phyloP scores from a whole-genome alignment of 257 asterid genomes.

The Solanum medicagineum region DNA sequence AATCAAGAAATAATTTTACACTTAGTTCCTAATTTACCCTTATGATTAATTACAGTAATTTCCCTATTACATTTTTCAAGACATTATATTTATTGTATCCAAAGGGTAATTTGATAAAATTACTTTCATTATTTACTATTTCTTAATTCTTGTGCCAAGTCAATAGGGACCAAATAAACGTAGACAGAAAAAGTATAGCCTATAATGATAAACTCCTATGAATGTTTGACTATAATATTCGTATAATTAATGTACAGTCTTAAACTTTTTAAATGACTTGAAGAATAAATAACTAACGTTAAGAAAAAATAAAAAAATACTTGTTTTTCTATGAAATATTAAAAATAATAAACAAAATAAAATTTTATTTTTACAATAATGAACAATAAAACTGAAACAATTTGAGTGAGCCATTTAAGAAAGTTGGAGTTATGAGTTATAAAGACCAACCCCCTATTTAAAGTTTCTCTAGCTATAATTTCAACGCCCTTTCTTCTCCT shows the following conservation, averaged over 20 bases:
- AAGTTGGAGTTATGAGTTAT: constrained; percentile 29
- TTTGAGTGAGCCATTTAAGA: constrained; percentile 25
- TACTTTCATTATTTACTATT: too few species aligned
- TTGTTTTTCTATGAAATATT: not conserved
- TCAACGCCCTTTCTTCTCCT: constrained; percentile 3
- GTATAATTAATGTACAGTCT: not conserved
- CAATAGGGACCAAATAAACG: too few species aligned
- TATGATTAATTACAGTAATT: too few species aligned
- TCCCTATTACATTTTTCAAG: too few species aligned
- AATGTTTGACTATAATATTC: not conserved
- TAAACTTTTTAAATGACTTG: not conserved
- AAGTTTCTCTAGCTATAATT: constrained; percentile 16
- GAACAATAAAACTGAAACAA: not conserved
- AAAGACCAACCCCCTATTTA: constrained; percentile 10
- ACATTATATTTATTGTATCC: too few species aligned
- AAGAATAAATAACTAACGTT: not conserved
- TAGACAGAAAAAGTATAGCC: too few species aligned
- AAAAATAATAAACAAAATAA: not conserved
- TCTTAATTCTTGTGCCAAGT: too few species aligned
- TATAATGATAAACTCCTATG: not conserved
- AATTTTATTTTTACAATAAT: not conserved
- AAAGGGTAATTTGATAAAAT: too few species aligned
- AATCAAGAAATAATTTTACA: too few species aligned
- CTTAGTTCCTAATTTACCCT: too few species aligned
- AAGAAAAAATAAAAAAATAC: not conserved